Base-by-base conservation (phyloP, 73 alveolate genomes). In the Paramecium sonneborni region DNA sequence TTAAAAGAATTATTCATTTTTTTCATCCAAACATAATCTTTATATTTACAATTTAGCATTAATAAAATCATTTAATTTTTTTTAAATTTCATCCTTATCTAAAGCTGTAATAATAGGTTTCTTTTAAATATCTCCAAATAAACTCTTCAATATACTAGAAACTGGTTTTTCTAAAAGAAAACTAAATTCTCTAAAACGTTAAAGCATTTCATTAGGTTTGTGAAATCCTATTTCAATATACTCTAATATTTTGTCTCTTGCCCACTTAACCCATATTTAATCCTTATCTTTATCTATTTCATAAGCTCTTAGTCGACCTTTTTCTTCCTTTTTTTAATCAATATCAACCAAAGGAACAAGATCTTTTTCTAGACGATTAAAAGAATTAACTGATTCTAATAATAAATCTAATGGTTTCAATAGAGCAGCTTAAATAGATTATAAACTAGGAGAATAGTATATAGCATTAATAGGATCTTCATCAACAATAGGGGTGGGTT, bases 291-390 rank as follows among this genome's bases (percentile, higher is more conserved):
- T 69, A 43, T 67, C 55, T 11, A 88, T 44, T 69, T 76, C 85
- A 44, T 76, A 82, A n/a, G 87, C 91, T 37, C 58, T 88, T 30
- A 82, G 39, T 21, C 55, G 5, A 5, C 74, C 74, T 34, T 79
- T 79, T 1, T 14, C 37, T 23, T 79, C 39, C n/a, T 62, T 79
- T 3, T 46, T 46, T 12, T 43, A 44, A 79, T 79, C 90, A 69
- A 88, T 69, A 88, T 88, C 94, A 23, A 88, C 87, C 0, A 88
- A 35, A 18, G 94, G 94, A 39, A 88, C 94, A 21, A 88, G 82
- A 44, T 88, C 94, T 23, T 88, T 88, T 70, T 88, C 94, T 39
- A 88, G 12, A 38, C 70, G 70, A 43, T 69, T 44, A 57, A 88
- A 88, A 30, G 52, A 43, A 70, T 88, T 88, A 37, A 88, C 94